Percentiles rank a stretch among this genome's conserved stretches.
Evolutionary conservation across 768 basidiomycete genomes (phyloP).

Genomic region (Psilocybe cyanescens): DNA sequence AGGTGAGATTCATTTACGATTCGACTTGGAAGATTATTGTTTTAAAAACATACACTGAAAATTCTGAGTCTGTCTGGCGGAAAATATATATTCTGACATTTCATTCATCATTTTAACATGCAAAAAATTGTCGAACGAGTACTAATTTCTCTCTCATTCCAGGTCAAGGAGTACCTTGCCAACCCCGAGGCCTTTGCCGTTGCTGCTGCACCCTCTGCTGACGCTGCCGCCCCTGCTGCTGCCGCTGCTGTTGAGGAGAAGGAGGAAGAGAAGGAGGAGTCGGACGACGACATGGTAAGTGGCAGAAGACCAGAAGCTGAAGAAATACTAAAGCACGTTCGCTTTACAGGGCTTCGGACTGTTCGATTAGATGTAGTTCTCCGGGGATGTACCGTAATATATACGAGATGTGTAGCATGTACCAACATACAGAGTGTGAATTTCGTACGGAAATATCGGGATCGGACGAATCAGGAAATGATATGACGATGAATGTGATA

Average conservation of each 20-base stretch:
- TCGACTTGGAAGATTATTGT: slow-evolving; percentile 35
- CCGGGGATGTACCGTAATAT: slow-evolving; percentile 23
- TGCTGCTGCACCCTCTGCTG: slow-evolving; percentile 68
- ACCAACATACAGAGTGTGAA: slow-evolving; percentile 6
- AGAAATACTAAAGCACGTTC: slow-evolving; percentile 27
- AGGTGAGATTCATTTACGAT: slow-evolving; percentile 56
- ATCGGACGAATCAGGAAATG: slow-evolving; percentile 3
- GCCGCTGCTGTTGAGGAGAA: slow-evolving; percentile 70
- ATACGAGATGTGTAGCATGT: slow-evolving; percentile 18
- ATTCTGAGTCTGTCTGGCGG: slow-evolving; percentile 65
- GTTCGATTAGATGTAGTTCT: slow-evolving; percentile 67
- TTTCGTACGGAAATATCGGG: slow-evolving; percentile 3
- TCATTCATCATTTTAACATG: background rate
- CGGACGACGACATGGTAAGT: slow-evolving; percentile 88
- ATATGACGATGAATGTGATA: slow-evolving; percentile 1
- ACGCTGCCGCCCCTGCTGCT: slow-evolving; percentile 58
- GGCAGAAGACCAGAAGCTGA: background rate
- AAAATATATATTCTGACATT: slow-evolving; percentile 34
- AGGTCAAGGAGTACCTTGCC: slow-evolving; percentile 96
- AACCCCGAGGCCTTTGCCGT: slow-evolving; percentile 98
- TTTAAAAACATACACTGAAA: slow-evolving; percentile 71
- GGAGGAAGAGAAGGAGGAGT: slow-evolving; percentile 84
- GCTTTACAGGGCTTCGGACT: slow-evolving; percentile 83
- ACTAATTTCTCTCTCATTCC: slow-evolving; percentile 22
- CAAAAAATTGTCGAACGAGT: background rate